These are phyloP conservation scores for Chlamydomonas incerta DNA, from an alignment of 139 green algal genomes.

Conservation along the genomic window DNA sequence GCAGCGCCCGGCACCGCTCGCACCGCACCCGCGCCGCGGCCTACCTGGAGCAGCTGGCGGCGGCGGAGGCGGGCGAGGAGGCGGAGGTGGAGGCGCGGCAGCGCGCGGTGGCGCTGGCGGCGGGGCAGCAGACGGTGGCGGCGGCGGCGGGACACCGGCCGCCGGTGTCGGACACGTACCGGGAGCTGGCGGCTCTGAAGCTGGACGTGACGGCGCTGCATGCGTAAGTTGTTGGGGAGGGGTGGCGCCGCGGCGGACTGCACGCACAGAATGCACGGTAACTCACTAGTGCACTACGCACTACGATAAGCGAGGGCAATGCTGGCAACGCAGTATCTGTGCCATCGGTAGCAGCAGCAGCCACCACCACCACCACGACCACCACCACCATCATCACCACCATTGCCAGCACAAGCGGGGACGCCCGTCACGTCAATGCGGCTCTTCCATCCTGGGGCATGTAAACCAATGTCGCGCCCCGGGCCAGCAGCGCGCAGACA, in stretches of 20 bases:
- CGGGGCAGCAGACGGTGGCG: background rate
- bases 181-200: constrained; percentile 38
- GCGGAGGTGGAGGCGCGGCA: background rate
- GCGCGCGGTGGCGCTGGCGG: background rate
- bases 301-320: too few relatives aligned
- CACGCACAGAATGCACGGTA: too few relatives aligned
- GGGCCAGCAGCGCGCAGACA: too few relatives aligned
- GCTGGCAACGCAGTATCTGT: too few relatives aligned
- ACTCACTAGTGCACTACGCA: too few relatives aligned
- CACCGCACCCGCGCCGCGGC: constrained; percentile 12
- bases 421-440: too few relatives aligned
- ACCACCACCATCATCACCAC: too few relatives aligned
- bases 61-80: constrained; percentile 18
- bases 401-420: too few relatives aligned
- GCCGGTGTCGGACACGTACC: constrained; percentile 36
- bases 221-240: background rate
- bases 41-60: constrained; percentile 23
- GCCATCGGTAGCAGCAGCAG: too few relatives aligned
- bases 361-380: too few relatives aligned
- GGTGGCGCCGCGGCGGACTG: too few relatives aligned
- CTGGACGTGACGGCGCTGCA: constrained; percentile 43
- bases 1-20: constrained; percentile 28
- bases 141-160: constrained; percentile 2
- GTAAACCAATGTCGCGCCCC: background rate
- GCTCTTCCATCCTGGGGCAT: background rate